Evolutionary conservation across 2,329 filamentous ascomycete species (phyloP), one percentile per base, ranked within the genome.

Genomic region (Phaeosphaeria sp.): DNA sequence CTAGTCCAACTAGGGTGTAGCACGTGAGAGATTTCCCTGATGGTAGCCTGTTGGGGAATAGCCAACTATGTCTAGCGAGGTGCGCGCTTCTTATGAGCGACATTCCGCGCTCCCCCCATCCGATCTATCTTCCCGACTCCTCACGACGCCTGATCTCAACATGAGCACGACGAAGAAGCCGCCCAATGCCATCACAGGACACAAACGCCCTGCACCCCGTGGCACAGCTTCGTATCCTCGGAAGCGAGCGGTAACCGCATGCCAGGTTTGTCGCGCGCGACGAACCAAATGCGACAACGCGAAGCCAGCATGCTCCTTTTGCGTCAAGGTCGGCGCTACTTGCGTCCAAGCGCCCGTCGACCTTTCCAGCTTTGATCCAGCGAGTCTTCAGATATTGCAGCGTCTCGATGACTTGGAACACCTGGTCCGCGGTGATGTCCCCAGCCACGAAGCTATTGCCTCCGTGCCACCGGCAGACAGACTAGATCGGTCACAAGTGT

Each of bases 221-320:
- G 60, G 60, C 24, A 49, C 55, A 21, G 57, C 60, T 2, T 43
- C 61, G 4, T 63, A 63, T 27, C 51, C 55, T 15, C 61, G 61
- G 39, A 63, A 61, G 51, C 21, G 61, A 36, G 61, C 61, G 11
- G 57, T 63, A 5, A 49, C 52, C 2, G 61, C 61, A n/a, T 63
- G 61, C 36, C 55, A 63, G 36, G 42, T 47, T n/a, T 63, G 61
- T 49, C 58, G 61, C 1, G 25, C 55, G 33, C 49, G 61, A 22
- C 53, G 47, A 24, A 61, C 58, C 8, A 63, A 61, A 55, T 63
- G 61, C 55, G 61, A 63, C 53, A 63, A 63, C 30, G 49, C n/a
- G 8, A 36, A 47, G 13, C 61, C 61, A 1, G 30, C 55, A 7
- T 63, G 61, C 18, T 56, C 57, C 2, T 63, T 63, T 43, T 63